Percentiles rank a stretch among this genome's conserved stretches.
phyloP scores from a whole-genome alignment of 768 basidiomycete genomes.

The Sutorius australiensis region DNA sequence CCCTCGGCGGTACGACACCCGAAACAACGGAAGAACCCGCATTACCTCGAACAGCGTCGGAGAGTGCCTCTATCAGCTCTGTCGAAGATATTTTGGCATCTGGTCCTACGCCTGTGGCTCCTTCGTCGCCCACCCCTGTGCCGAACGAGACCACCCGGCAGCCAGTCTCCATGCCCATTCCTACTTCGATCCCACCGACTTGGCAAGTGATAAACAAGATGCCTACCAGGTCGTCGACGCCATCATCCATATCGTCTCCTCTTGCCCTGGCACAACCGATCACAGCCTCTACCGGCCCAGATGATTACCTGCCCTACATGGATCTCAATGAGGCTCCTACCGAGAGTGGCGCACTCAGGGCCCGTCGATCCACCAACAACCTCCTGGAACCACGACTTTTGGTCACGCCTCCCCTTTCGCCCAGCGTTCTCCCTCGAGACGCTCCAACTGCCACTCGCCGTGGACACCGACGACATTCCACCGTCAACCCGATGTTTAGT shows the following conservation, averaged over 20 bases:
- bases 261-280: slow-evolving; percentile 83
- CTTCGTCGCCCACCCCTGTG: slow-evolving; percentile 39
- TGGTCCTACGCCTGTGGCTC: slow-evolving; percentile 69
- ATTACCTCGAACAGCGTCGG: slow-evolving; percentile 9
- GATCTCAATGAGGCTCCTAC: slow-evolving; percentile 53
- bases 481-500: slow-evolving; percentile 56
- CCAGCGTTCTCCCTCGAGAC: slow-evolving; percentile 53
- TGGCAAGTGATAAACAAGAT: slow-evolving; percentile 42
- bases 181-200: slow-evolving; percentile 44
- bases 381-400: slow-evolving; percentile 62
- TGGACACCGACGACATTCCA: slow-evolving; percentile 69
- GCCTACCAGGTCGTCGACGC: slow-evolving; percentile 80
- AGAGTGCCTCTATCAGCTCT: slow-evolving; percentile 17
- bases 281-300: slow-evolving; percentile 59
- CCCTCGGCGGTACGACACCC: slow-evolving; percentile 23
- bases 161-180: slow-evolving; percentile 31
- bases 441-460: slow-evolving; percentile 43
- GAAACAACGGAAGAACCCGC: slow-evolving; percentile 22
- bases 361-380: slow-evolving; percentile 63
- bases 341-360: slow-evolving; percentile 46
- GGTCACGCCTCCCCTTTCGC: slow-evolving; percentile 73
- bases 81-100: slow-evolving; percentile 37
- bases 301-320: slow-evolving; percentile 62
- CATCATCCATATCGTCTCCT: slow-evolving; percentile 85
- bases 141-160: slow-evolving; percentile 24